Evolutionary conservation across 139 green algal species (phyloP).

Genomic region (Eudorina sp.): DNA sequence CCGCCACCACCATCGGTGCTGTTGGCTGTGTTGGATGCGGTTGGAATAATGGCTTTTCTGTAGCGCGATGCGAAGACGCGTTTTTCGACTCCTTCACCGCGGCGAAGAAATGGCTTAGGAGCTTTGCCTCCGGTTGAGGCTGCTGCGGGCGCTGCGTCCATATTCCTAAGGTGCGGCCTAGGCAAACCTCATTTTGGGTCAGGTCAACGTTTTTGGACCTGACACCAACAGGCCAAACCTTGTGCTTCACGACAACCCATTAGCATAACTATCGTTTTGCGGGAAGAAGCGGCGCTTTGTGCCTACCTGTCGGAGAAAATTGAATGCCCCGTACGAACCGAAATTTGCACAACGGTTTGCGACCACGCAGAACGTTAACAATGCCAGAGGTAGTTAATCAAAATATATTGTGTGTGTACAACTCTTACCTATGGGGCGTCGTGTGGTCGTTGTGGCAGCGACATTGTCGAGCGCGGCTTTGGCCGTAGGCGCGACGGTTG

Average conservation of each 20-base stretch:
- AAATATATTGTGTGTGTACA: no score
- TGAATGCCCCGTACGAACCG: no score
- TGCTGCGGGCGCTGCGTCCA: neutral
- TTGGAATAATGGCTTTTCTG: neutral
- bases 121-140: neutral
- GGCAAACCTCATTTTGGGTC: neutral
- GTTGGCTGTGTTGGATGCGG: neutral
- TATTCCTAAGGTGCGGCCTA: neutral
- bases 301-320: no score
- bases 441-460: neutral
- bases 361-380: no score
- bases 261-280: no score
- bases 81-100: conserved; percentile 51
- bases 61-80: conserved; percentile 28
- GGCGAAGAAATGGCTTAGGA: conserved; percentile 9
- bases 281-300: no score
- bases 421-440: neutral
- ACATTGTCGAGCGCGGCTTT: neutral
- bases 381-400: no score
- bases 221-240: no score
- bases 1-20: neutral
- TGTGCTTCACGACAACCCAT: no score
- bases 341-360: no score
- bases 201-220: neutral
- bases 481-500: neutral